phyloP scores from a whole-genome alignment of 768 basidiomycete genomes.

The Mycena rebaudengoi region DNA sequence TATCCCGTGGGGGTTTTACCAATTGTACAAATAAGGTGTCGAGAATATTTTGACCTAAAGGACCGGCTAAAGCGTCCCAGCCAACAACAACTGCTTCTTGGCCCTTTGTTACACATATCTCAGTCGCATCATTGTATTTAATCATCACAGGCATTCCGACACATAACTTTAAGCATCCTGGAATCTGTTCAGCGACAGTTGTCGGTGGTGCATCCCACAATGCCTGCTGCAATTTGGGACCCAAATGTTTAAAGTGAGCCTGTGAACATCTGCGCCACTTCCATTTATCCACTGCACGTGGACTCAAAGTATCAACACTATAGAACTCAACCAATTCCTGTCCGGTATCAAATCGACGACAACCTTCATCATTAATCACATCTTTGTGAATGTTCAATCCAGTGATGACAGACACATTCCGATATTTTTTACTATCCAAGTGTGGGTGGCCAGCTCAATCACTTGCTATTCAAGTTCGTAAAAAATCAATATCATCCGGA shows the following conservation, averaged over 20 bases:
- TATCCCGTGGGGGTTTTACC: too few relatives aligned
- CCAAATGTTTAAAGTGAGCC: background rate
- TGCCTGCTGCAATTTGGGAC: background rate
- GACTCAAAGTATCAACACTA: background rate
- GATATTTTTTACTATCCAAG: too few relatives aligned
- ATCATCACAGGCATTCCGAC: background rate
- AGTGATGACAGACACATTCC: background rate
- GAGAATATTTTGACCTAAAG: background rate
- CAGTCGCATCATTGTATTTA: background rate
- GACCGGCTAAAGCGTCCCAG: background rate
- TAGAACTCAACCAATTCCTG: background rate
- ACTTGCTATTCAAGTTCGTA: constrained; percentile 29
- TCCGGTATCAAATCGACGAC: background rate
- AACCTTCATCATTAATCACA: background rate
- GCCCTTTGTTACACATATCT: background rate
- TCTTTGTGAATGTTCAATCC: constrained; percentile 1
- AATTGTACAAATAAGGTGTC: background rate
- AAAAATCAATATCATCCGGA: constrained; percentile 19
- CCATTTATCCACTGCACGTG: background rate
- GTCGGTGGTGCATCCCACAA: background rate
- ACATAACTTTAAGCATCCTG: background rate
- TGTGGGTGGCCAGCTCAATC: background rate
- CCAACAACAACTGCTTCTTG: background rate
- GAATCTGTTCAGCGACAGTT: background rate
- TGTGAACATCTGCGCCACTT: background rate